These are phyloP conservation scores for Cystoisospora suis DNA, from an alignment of 169 alveolate species.

Conservation along the genomic window DNA sequence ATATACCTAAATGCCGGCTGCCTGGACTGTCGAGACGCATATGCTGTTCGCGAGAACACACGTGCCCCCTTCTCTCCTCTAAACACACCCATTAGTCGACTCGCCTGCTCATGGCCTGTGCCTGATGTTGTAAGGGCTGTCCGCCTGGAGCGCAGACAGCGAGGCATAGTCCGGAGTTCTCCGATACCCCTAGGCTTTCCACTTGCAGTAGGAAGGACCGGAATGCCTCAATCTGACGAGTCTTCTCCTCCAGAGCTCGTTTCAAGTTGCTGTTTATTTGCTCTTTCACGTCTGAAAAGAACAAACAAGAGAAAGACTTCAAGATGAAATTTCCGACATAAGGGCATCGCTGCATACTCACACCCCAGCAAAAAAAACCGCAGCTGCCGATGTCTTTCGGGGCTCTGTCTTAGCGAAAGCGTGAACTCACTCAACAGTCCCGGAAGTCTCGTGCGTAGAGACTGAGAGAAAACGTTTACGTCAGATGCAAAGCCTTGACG, in stretches of 20 bases:
- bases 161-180: background rate
- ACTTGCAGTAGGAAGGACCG: constrained; percentile 40
- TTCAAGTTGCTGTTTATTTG: constrained; percentile 38
- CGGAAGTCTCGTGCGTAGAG: too few species aligned
- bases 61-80: background rate
- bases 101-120: too few species aligned
- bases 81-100: too few species aligned
- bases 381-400: background rate
- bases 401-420: too few species aligned
- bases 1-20: background rate
- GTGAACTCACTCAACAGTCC: too few species aligned
- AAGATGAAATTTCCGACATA: background rate
- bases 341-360: background rate
- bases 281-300: constrained; percentile 50
- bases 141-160: background rate
- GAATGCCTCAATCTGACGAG: background rate
- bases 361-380: background rate
- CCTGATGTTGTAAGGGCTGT: too few species aligned
- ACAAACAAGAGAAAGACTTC: background rate
- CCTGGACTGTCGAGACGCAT: background rate
- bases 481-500: too few species aligned
- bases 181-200: background rate
- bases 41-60: background rate
- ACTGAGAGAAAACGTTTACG: too few species aligned
- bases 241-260: constrained; percentile 30